Percentiles rank a stretch among this genome's conserved stretches.
phyloP scores from a whole-genome alignment of 2,329 filamentous ascomycete species.

The Fusarium sp. region DNA sequence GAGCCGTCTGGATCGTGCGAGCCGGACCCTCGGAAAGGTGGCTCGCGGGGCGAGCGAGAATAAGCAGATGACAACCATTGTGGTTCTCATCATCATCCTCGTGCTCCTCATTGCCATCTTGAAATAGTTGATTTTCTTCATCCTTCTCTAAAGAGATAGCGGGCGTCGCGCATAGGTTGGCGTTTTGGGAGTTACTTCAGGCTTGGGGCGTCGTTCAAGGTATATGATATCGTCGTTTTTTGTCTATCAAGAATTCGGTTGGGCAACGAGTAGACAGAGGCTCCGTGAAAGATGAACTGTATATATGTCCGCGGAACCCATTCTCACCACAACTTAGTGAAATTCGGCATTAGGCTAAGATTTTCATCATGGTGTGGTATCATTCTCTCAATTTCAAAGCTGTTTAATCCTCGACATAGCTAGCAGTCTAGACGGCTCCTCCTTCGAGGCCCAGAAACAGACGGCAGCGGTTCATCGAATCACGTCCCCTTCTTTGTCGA shows the following conservation, averaged over 20 bases:
- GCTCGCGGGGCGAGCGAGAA: slow-evolving; percentile 83
- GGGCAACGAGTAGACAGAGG: not conserved
- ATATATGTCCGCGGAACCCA: slow-evolving; percentile 7
- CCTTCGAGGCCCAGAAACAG: slow-evolving; percentile 1
- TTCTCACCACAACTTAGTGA: not conserved
- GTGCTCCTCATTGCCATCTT: slow-evolving; percentile 84
- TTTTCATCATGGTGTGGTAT: slow-evolving; percentile 11
- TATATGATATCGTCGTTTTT: slow-evolving; percentile 8
- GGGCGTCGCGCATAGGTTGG: slow-evolving; percentile 36
- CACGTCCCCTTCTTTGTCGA: slow-evolving; percentile 78
- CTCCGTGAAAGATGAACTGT: slow-evolving; percentile 6
- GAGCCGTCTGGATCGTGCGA: slow-evolving; percentile 79
- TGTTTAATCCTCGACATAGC: slow-evolving; percentile 16
- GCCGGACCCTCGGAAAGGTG: slow-evolving; percentile 77
- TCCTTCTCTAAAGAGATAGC: slow-evolving; percentile 14
- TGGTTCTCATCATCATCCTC: slow-evolving; percentile 84
- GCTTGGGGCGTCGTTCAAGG: not conserved
- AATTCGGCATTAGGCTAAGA: not conserved
- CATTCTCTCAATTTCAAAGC: slow-evolving; percentile 22
- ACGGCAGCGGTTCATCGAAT: slow-evolving; percentile 68
- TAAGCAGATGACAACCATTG: slow-evolving; percentile 85
- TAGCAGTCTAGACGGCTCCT: slow-evolving; percentile 24
- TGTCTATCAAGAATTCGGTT: not conserved
- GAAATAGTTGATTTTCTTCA: slow-evolving; percentile 64
- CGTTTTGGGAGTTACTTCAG: slow-evolving; percentile 30